Conservation (phyloP, 148 eudicot species). For the Beta vulgaris region DNA sequence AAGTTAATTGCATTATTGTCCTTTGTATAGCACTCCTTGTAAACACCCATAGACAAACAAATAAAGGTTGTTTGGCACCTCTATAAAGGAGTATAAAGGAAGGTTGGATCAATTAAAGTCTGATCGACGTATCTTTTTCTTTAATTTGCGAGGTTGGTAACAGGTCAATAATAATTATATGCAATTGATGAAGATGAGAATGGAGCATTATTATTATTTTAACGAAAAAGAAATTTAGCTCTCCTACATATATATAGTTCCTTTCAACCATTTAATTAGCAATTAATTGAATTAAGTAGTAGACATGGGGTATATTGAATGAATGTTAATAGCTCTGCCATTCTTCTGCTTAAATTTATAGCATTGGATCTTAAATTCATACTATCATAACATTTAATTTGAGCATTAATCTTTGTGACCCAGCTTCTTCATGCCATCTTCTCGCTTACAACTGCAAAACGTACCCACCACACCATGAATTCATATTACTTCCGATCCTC, state of each 20-base stretch:
- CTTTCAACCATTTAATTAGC: conserved; percentile 20
- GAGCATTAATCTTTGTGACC: conserved; percentile 20
- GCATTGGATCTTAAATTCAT: conserved; percentile 5
- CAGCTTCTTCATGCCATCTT: conserved; percentile 15
- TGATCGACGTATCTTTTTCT: too few species aligned
- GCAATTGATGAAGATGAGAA: too few species aligned
- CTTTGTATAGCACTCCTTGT: neutral
- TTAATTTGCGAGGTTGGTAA: neutral
- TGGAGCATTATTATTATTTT: too few species aligned
- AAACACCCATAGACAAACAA: neutral
- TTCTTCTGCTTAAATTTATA: neutral
- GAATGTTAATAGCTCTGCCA: conserved; percentile 11
- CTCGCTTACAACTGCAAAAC: conserved; percentile 17
- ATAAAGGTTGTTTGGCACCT: neutral
- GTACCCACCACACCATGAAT: conserved; percentile 20
- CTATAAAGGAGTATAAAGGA: neutral
- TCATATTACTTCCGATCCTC: too few species aligned
- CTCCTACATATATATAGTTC: conserved; percentile 8
- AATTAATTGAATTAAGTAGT: conserved; percentile 9
- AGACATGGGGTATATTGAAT: conserved; percentile 16
- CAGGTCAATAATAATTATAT: neutral
- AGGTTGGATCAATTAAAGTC: neutral
- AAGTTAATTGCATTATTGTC: neutral
- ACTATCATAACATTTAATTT: conserved; percentile 20
- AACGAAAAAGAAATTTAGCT: too few species aligned